Conservation (phyloP, 139 green algal genomes). For the Tetradesmus obliquus region DNA sequence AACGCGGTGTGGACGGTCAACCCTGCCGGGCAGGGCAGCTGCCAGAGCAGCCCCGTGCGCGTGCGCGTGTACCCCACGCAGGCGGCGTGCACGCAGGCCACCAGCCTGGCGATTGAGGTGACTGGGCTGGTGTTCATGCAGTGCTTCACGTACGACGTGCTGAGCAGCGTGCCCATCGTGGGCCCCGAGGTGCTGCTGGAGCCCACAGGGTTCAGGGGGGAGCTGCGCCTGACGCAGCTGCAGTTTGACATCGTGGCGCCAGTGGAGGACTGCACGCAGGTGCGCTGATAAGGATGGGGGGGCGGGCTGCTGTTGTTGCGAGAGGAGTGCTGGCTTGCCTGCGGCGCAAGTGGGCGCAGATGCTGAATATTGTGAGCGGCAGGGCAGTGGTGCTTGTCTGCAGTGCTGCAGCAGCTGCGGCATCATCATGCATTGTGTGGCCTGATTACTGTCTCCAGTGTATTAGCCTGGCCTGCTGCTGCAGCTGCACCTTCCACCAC, state of each 20-base stretch:
- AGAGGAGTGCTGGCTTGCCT: no score
- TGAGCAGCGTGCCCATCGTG: neutral
- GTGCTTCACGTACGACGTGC: constrained; percentile 5
- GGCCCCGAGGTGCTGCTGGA: neutral
- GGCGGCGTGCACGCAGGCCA: neutral
- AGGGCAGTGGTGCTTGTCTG: no score
- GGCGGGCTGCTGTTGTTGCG: no score
- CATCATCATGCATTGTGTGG: no score
- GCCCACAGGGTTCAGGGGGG: neutral
- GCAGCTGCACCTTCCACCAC: no score
- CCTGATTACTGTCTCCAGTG: no score
- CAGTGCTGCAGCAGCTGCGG: no score
- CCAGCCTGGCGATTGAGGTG: neutral
- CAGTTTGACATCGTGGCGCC: neutral
- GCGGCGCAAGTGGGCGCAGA: no score
- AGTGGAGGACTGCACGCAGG: constrained; percentile 5
- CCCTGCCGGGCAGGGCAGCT: neutral
- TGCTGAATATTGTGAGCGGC: no score
- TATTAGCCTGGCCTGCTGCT: neutral
- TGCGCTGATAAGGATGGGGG: neutral
- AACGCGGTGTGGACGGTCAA: neutral
- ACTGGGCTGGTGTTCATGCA: neutral
- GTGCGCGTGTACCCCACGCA: neutral
- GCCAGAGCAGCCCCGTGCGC: neutral
- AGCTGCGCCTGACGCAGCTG: neutral